Evolutionary conservation across 257 asterid genomes (phyloP).

Genomic region (Salvia hispanica): DNA sequence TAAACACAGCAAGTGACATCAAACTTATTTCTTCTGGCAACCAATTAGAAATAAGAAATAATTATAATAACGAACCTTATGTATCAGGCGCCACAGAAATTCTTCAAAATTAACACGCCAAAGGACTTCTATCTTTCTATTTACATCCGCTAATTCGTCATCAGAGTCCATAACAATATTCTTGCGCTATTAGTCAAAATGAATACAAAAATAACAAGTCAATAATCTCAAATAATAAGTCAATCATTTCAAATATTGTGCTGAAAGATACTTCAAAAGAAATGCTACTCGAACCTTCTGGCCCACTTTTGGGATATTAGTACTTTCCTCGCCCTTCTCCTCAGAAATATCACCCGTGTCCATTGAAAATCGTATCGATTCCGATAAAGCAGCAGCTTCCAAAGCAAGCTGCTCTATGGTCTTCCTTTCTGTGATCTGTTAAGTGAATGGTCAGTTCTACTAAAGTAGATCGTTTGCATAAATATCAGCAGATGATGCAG

Average conservation of each 20-base stretch:
- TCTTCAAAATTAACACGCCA: conserved; percentile 96
- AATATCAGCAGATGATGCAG: not conserved
- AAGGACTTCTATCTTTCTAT: conserved; percentile 61
- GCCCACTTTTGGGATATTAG: conserved; percentile 36
- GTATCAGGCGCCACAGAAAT: conserved; percentile 60
- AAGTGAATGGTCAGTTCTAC: conserved; percentile 10
- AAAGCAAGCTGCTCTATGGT: conserved; percentile 64
- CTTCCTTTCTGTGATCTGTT: conserved; percentile 2
- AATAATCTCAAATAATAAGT: conserved; percentile 30
- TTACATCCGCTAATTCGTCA: conserved; percentile 44
- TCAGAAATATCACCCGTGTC: conserved; percentile 53
- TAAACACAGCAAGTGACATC: not conserved
- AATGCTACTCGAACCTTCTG: conserved; percentile 61
- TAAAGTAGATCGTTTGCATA: conserved; percentile 14
- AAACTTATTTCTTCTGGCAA: conserved; percentile 1
- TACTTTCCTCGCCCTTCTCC: conserved; percentile 40
- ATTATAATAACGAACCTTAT: conserved; percentile 55
- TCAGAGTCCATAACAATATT: conserved; percentile 45
- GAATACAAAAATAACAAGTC: conserved; percentile 11
- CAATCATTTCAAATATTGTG: conserved; percentile 28
- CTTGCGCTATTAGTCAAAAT: conserved; percentile 59
- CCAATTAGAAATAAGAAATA: conserved; percentile 19
- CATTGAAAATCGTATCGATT: conserved; percentile 69
- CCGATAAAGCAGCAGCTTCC: conserved; percentile 80
- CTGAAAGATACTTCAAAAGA: conserved; percentile 21